These are phyloP conservation scores for Termitomyces bulborhizus DNA, from an alignment of 768 basidiomycete genomes.

Conservation along the genomic window DNA sequence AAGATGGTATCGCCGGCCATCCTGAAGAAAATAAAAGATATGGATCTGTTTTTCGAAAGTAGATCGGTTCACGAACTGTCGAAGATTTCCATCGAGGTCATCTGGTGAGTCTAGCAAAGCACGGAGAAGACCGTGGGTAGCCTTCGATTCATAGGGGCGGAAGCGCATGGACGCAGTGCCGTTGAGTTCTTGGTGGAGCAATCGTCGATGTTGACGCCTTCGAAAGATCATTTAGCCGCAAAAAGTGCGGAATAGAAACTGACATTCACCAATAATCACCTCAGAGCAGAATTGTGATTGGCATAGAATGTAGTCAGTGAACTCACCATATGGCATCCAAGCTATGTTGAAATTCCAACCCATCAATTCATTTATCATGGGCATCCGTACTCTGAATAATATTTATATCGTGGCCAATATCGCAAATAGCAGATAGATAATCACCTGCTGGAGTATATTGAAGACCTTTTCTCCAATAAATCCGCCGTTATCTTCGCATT, in stretches of 20 bases:
- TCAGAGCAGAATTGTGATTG: background rate
- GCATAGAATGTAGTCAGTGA: too few relatives aligned
- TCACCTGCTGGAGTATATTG: conserved; percentile 14
- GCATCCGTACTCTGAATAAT: conserved; percentile 4
- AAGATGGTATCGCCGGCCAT: conserved; percentile 22
- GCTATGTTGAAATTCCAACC: conserved; percentile 16
- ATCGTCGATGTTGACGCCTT: conserved; percentile 19
- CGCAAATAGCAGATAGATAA: background rate
- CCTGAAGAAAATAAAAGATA: background rate
- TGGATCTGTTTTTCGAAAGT: too few relatives aligned
- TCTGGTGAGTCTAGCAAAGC: conserved; percentile 15
- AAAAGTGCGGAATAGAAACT: background rate
- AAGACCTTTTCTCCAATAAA: conserved; percentile 18
- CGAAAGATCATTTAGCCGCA: background rate
- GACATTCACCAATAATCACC: conserved; percentile 6
- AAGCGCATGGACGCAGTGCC: conserved; percentile 12
- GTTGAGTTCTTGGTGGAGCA: conserved; percentile 20
- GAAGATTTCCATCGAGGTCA: conserved; percentile 7
- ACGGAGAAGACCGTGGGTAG: conserved; percentile 17
- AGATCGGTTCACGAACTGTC: conserved; percentile 3
- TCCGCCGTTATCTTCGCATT: conserved; percentile 16
- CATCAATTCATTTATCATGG: conserved; percentile 20
- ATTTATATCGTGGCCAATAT: background rate
- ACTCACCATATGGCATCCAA: conserved; percentile 14
- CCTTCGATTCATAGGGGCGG: conserved; percentile 16